Percentiles rank a stretch among this genome's conserved stretches.
phyloP scores from a whole-genome alignment of 192 early-diverging fungal genomes.

The Geranomyces michiganensis region DNA sequence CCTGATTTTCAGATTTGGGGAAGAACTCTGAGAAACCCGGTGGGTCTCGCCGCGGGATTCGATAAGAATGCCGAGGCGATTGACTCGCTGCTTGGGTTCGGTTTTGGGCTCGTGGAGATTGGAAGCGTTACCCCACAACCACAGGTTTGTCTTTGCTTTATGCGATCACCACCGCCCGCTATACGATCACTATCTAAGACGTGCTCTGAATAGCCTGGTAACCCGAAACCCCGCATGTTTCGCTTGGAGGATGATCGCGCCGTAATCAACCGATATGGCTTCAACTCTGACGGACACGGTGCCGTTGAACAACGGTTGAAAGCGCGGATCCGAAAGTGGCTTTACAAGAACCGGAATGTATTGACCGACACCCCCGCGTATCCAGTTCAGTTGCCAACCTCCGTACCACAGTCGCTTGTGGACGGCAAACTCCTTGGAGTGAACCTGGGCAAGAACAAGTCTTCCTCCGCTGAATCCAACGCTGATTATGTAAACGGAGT shows the following conservation, averaged over 20 bases:
- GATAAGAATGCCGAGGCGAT: conserved; percentile 91
- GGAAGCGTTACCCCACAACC: conserved; percentile 85
- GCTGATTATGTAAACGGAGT: conserved; percentile 85
- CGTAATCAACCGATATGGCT: conserved; percentile 88
- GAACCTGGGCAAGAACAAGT: conserved; percentile 90
- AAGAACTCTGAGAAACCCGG: conserved; percentile 73
- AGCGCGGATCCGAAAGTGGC: conserved; percentile 62
- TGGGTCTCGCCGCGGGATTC: conserved; percentile 88
- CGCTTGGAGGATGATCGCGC: conserved; percentile 71
- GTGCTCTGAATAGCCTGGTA: conserved; percentile 73
- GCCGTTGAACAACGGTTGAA: conserved; percentile 66
- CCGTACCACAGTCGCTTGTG: conserved; percentile 60
- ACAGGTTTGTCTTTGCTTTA: too few species aligned
- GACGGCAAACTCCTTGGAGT: conserved; percentile 72
- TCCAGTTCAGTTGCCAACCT: conserved; percentile 16
- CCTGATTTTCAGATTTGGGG: conserved; percentile 64
- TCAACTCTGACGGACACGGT: conserved; percentile 81
- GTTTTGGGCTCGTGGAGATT: conserved; percentile 90
- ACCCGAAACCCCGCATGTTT: conserved; percentile 85
- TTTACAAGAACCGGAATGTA: conserved; percentile 26
- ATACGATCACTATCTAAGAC: too few species aligned
- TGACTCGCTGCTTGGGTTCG: conserved; percentile 79
- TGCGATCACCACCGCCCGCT: too few species aligned
- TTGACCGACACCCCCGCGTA: not conserved
- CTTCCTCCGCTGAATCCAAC: conserved; percentile 63